Base-by-base conservation (phyloP, 2,329 filamentous ascomycete genomes). In the Teratosphaeriaceae sp. region DNA sequence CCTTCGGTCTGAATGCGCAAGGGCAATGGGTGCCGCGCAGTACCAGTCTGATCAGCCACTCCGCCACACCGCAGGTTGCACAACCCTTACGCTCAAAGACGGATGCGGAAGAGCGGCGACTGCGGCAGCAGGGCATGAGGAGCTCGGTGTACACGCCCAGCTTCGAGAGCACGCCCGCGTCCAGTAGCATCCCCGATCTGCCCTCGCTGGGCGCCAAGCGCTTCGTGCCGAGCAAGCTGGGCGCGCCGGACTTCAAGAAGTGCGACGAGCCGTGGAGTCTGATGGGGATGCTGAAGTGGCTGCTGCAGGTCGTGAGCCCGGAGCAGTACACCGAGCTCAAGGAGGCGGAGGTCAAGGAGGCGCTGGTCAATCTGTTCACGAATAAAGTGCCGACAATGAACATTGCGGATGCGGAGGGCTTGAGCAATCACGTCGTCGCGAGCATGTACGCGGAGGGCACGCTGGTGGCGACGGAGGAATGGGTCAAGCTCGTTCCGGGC, bases 381-480 rank as follows among this genome's bases (percentile, higher is more conserved):
- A 79, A 86, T 66, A 97, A 96, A 65, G 88, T 98, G 1, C 89
- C 92, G 0, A 98, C 88, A 0, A 96, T 98, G 88, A 97, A 98
- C 56, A 90, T 92, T 31, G 89, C 90, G 5, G 94, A 98, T 70
- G 92, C 92, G 0, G 92, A 98, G 62, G 84, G 82, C 1, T 72
- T 98, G 40, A 87, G 86, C 48, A 77, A 79, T 45, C 80, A 79
- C 30, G 85, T 95, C 0, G 81, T 94, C 2, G 73, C 80, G 42
- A 78, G 82, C 36, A 92, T 98, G 86, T 78, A 90, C 51, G 75
- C 78, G 19, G 80, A 83, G 7, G 83, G 82, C 29, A 86, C 88
- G 9, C 69, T 98, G 23, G 72, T 94, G 4, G 82, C 83, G 12
- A 90, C 96, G 24, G 92, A 98, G 64, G 94, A 98, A 68, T 98